phyloP scores from a whole-genome alignment of 306 rosid species.

The Dryas drummondii region DNA sequence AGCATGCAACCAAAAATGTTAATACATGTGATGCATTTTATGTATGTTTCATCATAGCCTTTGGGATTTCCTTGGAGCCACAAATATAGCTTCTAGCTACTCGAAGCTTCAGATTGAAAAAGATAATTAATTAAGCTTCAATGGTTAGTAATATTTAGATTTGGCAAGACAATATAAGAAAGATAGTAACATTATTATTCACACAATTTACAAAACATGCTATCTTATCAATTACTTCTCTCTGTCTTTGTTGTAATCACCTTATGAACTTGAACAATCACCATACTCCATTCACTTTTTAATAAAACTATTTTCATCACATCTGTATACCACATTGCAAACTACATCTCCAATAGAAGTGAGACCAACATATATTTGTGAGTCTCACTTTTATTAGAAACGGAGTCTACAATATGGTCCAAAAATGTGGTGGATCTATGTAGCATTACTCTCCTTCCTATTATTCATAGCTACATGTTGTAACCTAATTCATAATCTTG shows the following conservation, averaged over 20 bases:
- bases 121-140: no score
- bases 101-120: no score
- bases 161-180: not conserved
- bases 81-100: no score
- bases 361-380: not conserved
- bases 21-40: no score
- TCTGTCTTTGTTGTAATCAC: slow-evolving; percentile 16
- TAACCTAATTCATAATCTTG: slow-evolving; percentile 78
- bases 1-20: no score
- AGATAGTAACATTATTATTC: slow-evolving; percentile 35
- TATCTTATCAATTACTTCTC: slow-evolving; percentile 12
- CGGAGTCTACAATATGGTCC: not conserved
- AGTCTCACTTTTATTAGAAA: slow-evolving; percentile 8
- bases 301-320: slow-evolving; percentile 7
- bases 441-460: not conserved
- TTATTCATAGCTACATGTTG: slow-evolving; percentile 35
- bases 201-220: slow-evolving; percentile 58
- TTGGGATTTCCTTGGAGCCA: no score
- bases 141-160: not conserved
- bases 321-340: not conserved
- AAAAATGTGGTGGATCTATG: not conserved
- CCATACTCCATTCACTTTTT: slow-evolving; percentile 21
- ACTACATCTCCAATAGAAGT: not conserved
- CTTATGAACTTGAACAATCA: slow-evolving; percentile 42
- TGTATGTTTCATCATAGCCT: no score